Evolutionary conservation across 1,284 basidiomycete species (phyloP), one percentile per base, ranked within the genome.

Genomic region (Cryptococcus maquisensis): DNA sequence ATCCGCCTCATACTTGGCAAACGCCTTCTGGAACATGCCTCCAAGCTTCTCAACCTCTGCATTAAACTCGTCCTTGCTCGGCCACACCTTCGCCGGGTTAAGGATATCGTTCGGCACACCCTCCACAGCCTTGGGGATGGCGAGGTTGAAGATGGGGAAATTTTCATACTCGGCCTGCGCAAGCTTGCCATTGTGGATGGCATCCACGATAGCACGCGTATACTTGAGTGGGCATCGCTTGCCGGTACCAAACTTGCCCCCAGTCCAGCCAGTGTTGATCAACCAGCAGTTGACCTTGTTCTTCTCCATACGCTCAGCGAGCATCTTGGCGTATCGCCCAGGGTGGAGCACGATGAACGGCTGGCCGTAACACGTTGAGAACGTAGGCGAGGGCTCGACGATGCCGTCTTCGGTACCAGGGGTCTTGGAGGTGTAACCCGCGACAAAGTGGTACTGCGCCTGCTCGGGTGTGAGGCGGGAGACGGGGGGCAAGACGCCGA

Each of bases 251-350:
- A 86, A 98, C 78, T 92, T 93, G 76, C 95, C 95, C 59, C 90
- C 87, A 54, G 90, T 88, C 95, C 95, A 98, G 69, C 95, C 95
- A 20, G 95, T 98, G 86, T 98, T 98, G 84, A 98, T 90, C 72
- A 98, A 83, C 91, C 91, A 98, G 81, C 94, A 97, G 78, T 95
- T 80, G 71, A 93, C 93, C 61, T 91, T 84, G 80, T 90, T 82
- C 78, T 87, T 84, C 56, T 86, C 79, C 95, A 98, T 98, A 71
- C 90, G 86, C 72, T 92, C 87, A 9, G 95, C 92, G 65, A 99
- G 83, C 96, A 98, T 99, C 77, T 87, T 83, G 49, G 95, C 95
- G 79, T 99, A 99, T 62, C 91, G 86, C 51, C 87, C 84, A 51
- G 91, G 91, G 79, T 96, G 94, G 57, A 97, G 88, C 63, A 98